These are phyloP conservation scores for Acer negundo DNA, from an alignment of 345 rosid species.

Conservation along the genomic window DNA sequence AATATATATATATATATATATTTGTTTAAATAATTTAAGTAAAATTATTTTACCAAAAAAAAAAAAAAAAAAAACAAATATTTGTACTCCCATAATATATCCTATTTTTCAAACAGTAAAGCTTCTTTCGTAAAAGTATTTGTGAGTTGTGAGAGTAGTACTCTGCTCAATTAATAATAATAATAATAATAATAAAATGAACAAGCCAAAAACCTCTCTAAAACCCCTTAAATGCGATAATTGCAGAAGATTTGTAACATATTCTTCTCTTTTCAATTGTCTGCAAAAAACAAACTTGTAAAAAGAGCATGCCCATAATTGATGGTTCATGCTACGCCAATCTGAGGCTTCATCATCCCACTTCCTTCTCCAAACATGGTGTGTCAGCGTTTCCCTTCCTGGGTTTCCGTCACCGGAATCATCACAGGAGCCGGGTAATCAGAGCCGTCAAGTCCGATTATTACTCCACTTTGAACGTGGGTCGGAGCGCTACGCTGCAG, in stretches of 20 bases:
- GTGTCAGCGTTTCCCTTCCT: not conserved
- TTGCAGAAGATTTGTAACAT: not conserved
- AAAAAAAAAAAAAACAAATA: too few species aligned
- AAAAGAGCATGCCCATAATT: not conserved
- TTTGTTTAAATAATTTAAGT: too few species aligned
- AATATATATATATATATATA: too few species aligned
- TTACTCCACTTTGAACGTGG: constrained; percentile 68
- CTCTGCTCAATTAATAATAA: too few species aligned
- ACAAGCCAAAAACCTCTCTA: not conserved
- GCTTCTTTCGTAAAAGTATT: too few species aligned
- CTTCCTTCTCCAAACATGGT: not conserved
- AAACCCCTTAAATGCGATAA: not conserved
- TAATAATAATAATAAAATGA: too few species aligned
- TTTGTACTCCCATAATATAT: too few species aligned
- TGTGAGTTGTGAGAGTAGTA: too few species aligned
- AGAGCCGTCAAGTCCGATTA: constrained; percentile 54
- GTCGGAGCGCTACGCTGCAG: constrained; percentile 62
- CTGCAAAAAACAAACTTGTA: not conserved
- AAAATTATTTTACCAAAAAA: too few species aligned
- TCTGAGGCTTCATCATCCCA: not conserved
- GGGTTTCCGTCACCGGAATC: constrained; percentile 11
- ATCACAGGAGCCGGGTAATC: constrained; percentile 30
- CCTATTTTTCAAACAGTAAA: too few species aligned
- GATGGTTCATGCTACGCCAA: not conserved
- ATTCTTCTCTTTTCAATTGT: not conserved